phyloP scores from a whole-genome alignment of 2,329 filamentous ascomycete species.

The Fusarium sp. region DNA sequence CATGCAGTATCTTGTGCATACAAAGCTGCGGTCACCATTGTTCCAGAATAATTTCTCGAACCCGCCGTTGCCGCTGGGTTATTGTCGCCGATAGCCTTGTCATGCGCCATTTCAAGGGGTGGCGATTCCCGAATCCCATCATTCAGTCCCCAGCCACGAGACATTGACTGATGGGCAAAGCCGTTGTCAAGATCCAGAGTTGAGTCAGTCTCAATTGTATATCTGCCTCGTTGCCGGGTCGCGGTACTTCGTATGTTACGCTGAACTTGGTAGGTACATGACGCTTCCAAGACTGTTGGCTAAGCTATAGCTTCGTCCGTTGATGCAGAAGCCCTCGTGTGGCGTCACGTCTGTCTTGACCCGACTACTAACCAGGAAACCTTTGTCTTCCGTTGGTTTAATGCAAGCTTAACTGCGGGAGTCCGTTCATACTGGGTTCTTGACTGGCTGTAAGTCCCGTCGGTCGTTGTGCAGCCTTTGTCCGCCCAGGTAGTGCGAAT shows the following conservation, averaged over 20 bases:
- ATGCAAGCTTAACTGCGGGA: background rate
- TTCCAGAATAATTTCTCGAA: background rate
- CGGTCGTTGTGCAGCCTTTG: background rate
- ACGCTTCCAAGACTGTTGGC: background rate
- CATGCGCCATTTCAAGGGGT: conserved; percentile 4
- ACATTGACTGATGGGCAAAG: background rate
- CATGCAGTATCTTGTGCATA: background rate
- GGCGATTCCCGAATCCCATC: background rate
- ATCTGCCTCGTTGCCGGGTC: background rate
- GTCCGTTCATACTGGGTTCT: background rate
- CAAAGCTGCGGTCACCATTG: conserved; percentile 1
- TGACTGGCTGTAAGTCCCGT: background rate
- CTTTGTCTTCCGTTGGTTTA: background rate
- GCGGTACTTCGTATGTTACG: background rate
- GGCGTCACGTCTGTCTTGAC: background rate
- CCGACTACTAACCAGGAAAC: background rate
- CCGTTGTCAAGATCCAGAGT: background rate
- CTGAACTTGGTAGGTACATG: too few relatives aligned
- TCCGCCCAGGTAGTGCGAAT: background rate
- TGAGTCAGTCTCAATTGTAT: background rate
- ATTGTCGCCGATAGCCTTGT: background rate
- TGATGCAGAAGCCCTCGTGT: conserved; percentile 4
- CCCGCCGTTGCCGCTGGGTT: conserved; percentile 12
- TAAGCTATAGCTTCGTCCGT: background rate
- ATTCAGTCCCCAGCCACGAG: conserved; percentile 3